Evolutionary conservation across 352 stramenopile species (phyloP), one percentile per base, ranked within the genome.

Genomic region (Phytophthora vignae): DNA sequence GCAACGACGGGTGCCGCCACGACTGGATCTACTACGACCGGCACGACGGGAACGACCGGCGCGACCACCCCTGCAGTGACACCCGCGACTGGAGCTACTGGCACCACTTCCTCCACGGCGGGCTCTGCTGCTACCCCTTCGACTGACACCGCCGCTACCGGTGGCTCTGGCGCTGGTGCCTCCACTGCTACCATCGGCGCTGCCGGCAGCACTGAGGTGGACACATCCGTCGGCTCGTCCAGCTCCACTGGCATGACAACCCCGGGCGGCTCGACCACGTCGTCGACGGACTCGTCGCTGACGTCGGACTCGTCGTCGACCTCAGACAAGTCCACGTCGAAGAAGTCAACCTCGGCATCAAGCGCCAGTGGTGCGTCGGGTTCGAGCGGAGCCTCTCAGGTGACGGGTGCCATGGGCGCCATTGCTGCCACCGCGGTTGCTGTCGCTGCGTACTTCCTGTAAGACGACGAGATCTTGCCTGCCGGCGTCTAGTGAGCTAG

Each of bases 381-480:
- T 1, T 75, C 68, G 17, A 76, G 63, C 19, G 69, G 33, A 42
- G 63, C 69, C 3, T 59, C 63, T 53, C 69, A 68, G 52, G 38
- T 76, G 44, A 65, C 46, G 4, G 46, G 46, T 15, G 46, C 52
- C 25, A 65, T 76, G 52, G 63, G 69, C 9, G 52, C 44, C 1
- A 42, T 33, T 19, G 53, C 57, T 33, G 63, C 63, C 17, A 62
- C 63, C 10, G 57, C 63, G 7, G 14, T 72, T 22, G 50, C 53
- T 3, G n/a, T 72, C 27, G 52, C 56, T 4, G 40, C 66, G 1
- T 78, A 69, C 56, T 74, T 78, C 60, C 14, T 78, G 55, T 74
- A 74, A 53, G 46, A 48, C 40, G 6, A 15, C 22, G 22, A 25
- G 22, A 25, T 25, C 22, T 25, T 25, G 22, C 22, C 22, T 25